Evolutionary conservation across 805 yeast species (phyloP).

Genomic region (Teunomyces funiuensis): DNA sequence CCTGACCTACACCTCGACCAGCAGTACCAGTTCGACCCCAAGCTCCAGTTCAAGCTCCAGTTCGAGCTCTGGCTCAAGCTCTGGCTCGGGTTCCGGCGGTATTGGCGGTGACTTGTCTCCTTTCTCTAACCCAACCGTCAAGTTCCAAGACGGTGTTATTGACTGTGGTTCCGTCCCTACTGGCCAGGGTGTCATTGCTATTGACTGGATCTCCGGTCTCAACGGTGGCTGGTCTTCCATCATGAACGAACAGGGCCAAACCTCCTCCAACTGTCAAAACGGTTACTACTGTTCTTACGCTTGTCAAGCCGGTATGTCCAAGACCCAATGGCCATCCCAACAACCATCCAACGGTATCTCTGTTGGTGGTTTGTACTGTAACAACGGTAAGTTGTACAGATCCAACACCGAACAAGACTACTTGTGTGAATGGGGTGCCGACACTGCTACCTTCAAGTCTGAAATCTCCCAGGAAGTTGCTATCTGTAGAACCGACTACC

Average conservation of each 20-base stretch:
- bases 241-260: conserved; percentile 49
- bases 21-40: conserved; percentile 25
- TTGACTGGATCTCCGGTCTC: conserved; percentile 46
- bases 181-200: conserved; percentile 69
- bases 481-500: conserved; percentile 76
- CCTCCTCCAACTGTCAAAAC: conserved; percentile 51
- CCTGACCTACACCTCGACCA: conserved; percentile 10
- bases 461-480: conserved; percentile 55
- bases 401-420: conserved; percentile 50
- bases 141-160: conserved; percentile 69
- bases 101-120: conserved; percentile 53
- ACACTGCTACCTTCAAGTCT: conserved; percentile 54
- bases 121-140: conserved; percentile 48
- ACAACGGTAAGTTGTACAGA: conserved; percentile 60
- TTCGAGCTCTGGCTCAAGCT: conserved; percentile 25
- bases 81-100: conserved; percentile 27
- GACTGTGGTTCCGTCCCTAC: conserved; percentile 69
- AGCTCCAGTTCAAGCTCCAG: conserved; percentile 18
- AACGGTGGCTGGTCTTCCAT: conserved; percentile 46
- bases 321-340: conserved; percentile 72
- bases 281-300: conserved; percentile 77
- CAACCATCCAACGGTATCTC: conserved; percentile 72
- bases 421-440: conserved; percentile 66
- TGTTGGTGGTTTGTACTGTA: conserved; percentile 70
- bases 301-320: conserved; percentile 77